Evolutionary conservation across 257 asterid genomes (phyloP), one percentile per base, ranked within the genome.

Genomic region (Rehmannia glutinosa): DNA sequence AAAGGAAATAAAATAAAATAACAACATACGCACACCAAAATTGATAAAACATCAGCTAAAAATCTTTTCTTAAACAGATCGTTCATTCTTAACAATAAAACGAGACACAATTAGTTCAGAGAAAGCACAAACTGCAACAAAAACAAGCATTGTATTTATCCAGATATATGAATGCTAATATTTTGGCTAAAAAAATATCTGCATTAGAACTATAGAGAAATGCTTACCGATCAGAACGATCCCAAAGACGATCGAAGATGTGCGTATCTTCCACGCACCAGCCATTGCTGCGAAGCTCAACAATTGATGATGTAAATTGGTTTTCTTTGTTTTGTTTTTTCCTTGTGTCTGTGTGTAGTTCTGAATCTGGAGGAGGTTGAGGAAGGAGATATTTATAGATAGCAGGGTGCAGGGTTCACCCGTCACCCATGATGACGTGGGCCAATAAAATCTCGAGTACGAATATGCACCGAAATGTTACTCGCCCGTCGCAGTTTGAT

Each of bases 361-460:
- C 35, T 51, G 63, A 67, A 73, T 66, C 64, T 72, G 68, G 49
- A 8, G 58, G 58, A 9, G 3, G 54, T 5, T 5, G 62, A 41
- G 66, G 36, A 23, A 39, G 6, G 51, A 39, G 66, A 27, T 0
- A 56, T 73, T 70, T 67, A 77, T 70, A 62, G 55, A 23, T 23
- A 23, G 9, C 17, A 6, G 38, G 59, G 43, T 25, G 74, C 62
- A 42, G 56, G 70, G 54, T 5, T 7, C 69, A 33, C 63, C 35
- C 78, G 96, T 83, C 96, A 81, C 10, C 0, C 6, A 0, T 54
- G 73, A 32, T 78, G 78, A 85, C 83, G 77, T 87, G 96, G 90
- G 75, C 95, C 90, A 87, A 85, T 87, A 25, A 68, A 4, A 8
- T 42, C 1, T 35, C 70, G 80, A 24, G 55, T 59, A 12, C 49